Conservation (phyloP, 306 rosid genomes). For the Begonia masoniana region DNA sequence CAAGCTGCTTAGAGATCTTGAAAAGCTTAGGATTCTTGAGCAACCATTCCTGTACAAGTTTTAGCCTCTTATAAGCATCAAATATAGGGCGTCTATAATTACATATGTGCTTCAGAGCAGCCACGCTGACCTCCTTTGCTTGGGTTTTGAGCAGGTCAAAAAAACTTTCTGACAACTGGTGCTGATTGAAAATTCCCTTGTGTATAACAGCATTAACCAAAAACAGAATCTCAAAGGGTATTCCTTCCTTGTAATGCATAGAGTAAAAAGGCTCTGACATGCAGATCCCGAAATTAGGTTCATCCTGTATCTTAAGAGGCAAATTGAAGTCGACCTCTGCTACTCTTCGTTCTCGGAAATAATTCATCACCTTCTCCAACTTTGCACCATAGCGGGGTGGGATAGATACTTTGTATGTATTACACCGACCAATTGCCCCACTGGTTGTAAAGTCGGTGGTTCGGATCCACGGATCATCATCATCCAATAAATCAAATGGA, state of each 20-base stretch:
- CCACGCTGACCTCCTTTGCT: slow-evolving; percentile 48
- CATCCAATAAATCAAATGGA: slow-evolving; percentile 58
- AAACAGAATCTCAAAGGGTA: slow-evolving; percentile 55
- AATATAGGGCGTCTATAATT: slow-evolving; percentile 45
- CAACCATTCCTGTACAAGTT: slow-evolving; percentile 61
- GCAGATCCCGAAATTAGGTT: slow-evolving; percentile 46
- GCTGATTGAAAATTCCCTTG: slow-evolving; percentile 54
- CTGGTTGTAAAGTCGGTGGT: slow-evolving; percentile 79
- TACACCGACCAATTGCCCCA: slow-evolving; percentile 80
- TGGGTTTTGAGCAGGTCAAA: slow-evolving; percentile 48
- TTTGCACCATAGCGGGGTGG: slow-evolving; percentile 65
- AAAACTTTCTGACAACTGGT: slow-evolving; percentile 39
- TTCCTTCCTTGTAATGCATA: slow-evolving; percentile 24
- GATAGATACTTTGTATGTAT: slow-evolving; percentile 46
- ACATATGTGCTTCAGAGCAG: slow-evolving; percentile 64
- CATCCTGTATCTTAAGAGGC: slow-evolving; percentile 32
- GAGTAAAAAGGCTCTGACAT: slow-evolving; percentile 47
- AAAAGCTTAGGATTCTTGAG: slow-evolving; percentile 48
- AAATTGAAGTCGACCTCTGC: slow-evolving; percentile 12
- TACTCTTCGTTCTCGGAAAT: slow-evolving; percentile 41
- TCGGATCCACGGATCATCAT: slow-evolving; percentile 91
- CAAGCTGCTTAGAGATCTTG: slow-evolving; percentile 36
- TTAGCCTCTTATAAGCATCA: slow-evolving; percentile 46
- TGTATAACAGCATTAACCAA: slow-evolving; percentile 58
- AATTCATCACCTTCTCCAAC: slow-evolving; percentile 38